A percentile compares a stretch with the other conserved stretches of the same genome.
Conservation (phyloP, 345 rosid species). For the Firmiana major region DNA sequence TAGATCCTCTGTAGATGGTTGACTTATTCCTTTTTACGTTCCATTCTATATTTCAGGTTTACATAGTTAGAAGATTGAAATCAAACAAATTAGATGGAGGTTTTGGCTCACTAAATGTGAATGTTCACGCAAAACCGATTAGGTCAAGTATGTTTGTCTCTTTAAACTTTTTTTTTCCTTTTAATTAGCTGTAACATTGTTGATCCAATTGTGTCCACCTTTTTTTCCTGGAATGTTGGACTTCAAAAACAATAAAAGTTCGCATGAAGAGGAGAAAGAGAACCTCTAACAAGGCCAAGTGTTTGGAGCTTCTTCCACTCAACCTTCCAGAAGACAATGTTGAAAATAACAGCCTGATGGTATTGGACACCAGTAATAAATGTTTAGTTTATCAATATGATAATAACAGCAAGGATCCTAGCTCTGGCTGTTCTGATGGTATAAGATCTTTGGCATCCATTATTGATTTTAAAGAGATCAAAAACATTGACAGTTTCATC, state of each 20-base stretch:
- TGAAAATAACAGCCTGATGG: constrained; percentile 1
- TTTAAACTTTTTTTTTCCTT: not conserved
- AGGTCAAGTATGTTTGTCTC: constrained; percentile 9
- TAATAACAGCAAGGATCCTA: constrained; percentile 21
- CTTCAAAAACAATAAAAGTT: constrained; percentile 6
- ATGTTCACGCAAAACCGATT: not conserved
- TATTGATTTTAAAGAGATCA: constrained; percentile 31
- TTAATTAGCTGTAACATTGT: not conserved
- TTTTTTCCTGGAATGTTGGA: not conserved
- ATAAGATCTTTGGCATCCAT: constrained; percentile 27
- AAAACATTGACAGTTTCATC: constrained; percentile 32
- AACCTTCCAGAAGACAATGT: constrained; percentile 8
- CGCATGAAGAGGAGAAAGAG: not conserved
- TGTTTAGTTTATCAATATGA: constrained; percentile 18
- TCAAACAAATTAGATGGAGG: constrained; percentile 32
- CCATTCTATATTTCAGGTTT: constrained; percentile 25
- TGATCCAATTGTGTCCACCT: not conserved
- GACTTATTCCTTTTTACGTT: not conserved
- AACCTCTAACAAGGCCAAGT: constrained; percentile 2
- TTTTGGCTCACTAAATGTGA: constrained; percentile 23
- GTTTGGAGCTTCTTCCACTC: constrained; percentile 9
- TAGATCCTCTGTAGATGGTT: not conserved
- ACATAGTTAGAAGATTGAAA: constrained; percentile 31
- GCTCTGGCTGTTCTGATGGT: constrained; percentile 25
- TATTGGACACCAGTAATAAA: not conserved